phyloP scores from a whole-genome alignment of 306 rosid species.

The Rosa lucieae region DNA sequence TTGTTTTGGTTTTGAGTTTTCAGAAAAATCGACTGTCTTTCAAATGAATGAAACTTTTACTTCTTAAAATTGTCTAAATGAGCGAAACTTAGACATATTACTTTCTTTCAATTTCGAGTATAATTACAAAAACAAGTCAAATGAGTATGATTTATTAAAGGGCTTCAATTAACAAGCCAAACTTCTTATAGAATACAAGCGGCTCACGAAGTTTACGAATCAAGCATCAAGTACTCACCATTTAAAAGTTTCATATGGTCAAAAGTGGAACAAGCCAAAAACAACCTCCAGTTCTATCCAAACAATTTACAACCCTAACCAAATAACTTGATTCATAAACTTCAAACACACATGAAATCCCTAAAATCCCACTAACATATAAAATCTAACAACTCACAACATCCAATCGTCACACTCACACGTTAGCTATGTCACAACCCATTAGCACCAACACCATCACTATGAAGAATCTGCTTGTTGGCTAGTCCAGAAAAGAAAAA shows the following conservation, averaged over 20 bases:
- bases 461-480: slow-evolving; percentile 1
- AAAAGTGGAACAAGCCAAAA: background rate
- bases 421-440: background rate
- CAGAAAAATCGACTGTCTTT: background rate
- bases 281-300: background rate
- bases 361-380: background rate
- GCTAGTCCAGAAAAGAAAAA: background rate
- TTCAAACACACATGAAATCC: background rate
- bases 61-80: no score
- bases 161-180: background rate
- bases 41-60: no score
- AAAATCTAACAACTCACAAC: background rate
- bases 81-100: no score
- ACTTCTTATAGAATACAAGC: no score
- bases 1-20: background rate
- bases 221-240: background rate
- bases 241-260: background rate
- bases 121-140: background rate
- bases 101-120: no score
- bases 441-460: background rate
- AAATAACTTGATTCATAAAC: background rate
- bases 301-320: background rate
- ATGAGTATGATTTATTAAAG: background rate
- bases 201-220: background rate
- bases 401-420: background rate